A percentile compares a stretch with the other conserved stretches of the same genome.
These are phyloP conservation scores for Leishmania guyanensis DNA, from an alignment of 208 protist species.

Conservation along the genomic window DNA sequence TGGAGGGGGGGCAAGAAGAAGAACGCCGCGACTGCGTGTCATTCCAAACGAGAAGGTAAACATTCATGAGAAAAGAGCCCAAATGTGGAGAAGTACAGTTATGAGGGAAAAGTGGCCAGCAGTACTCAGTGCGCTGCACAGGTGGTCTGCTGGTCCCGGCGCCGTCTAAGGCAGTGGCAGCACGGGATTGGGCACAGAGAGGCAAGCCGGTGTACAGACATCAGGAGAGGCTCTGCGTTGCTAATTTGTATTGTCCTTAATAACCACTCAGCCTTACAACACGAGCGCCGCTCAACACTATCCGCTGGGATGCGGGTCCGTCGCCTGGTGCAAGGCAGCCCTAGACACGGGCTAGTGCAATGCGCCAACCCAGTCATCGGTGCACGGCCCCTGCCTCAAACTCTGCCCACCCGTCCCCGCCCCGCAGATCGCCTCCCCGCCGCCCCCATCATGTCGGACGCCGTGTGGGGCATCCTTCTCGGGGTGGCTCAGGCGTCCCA, in stretches of 20 bases:
- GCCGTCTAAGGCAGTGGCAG: neutral
- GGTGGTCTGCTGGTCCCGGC: neutral
- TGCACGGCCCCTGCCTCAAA: neutral
- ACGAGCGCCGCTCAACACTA: neutral
- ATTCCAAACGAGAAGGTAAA: no score
- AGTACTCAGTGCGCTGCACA: neutral
- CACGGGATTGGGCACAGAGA: neutral
- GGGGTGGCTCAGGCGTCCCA: neutral
- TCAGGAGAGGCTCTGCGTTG: neutral
- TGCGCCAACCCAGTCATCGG: neutral
- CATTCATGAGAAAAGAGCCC: neutral
- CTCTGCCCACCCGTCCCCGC: neutral
- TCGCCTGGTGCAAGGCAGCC: neutral
- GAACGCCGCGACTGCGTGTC: neutral
- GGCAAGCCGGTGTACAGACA: neutral
- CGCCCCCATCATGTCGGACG: neutral
- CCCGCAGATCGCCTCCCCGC: neutral
- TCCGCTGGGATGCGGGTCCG: neutral
- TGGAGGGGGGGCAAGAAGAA: neutral
- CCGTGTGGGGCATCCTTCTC: neutral
- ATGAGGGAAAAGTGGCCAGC: neutral
- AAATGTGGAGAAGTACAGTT: neutral
- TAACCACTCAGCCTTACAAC: neutral
- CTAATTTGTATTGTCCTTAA: neutral
- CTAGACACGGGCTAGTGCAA: neutral